These are phyloP conservation scores for Tetrastigma voinierianum DNA, from an alignment of 164 flowering plant genomes.

Conservation along the genomic window DNA sequence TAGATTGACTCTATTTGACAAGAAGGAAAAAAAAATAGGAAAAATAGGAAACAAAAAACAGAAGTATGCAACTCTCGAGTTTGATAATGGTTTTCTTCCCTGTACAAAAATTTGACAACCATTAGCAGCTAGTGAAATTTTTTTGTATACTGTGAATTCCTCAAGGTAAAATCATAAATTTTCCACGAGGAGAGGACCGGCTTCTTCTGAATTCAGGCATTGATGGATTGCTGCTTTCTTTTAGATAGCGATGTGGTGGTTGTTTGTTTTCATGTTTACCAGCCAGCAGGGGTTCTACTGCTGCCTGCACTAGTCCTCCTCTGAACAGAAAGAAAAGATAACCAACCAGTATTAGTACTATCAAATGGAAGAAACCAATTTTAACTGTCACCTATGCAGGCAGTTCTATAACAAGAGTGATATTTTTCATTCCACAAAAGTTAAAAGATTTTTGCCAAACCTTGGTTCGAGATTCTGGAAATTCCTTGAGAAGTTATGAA, in stretches of 20 bases:
- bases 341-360: neutral
- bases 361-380: neutral
- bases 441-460: constrained; percentile 18
- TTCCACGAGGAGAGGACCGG: constrained; percentile 72
- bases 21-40: too few species aligned
- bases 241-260: constrained; percentile 29
- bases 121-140: neutral
- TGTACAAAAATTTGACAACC: constrained; percentile 16
- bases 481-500: constrained; percentile 42
- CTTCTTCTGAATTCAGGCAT: constrained; percentile 56
- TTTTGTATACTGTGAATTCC: neutral
- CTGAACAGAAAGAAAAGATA: constrained; percentile 28
- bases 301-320: constrained; percentile 30
- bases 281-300: constrained; percentile 32
- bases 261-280: constrained; percentile 43
- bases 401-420: too few species aligned
- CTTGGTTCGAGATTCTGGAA: constrained; percentile 60
- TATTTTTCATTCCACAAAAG: neutral
- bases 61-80: constrained; percentile 1
- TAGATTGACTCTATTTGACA: neutral
- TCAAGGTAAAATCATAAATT: constrained; percentile 46
- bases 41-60: too few species aligned
- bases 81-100: neutral
- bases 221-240: constrained; percentile 43
- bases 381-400: too few species aligned